Base-by-base conservation (phyloP, 192 early-diverging fungal species). In the Mortierella antarctica region DNA sequence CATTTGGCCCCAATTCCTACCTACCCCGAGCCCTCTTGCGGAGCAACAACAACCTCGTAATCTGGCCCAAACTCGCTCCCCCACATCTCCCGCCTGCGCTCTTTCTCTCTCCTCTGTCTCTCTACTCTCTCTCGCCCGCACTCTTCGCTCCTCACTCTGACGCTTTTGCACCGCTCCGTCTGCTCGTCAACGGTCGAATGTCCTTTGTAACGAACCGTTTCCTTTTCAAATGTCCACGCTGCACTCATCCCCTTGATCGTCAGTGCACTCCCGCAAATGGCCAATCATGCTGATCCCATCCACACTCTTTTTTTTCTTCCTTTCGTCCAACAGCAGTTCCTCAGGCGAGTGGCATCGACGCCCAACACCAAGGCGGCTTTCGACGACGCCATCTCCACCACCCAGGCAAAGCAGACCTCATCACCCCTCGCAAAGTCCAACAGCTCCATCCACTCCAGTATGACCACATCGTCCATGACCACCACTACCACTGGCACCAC, bases 341-440 rank as follows among this genome's bases (percentile, higher is more conserved):
- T 80, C 53, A 60, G 83, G 65, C 69, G 88, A 73, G 86, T 86
- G 41, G 85, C 82, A 21, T 89, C 88, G 18, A 78, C 87, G 20
- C 87, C 88, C 31, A 87, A 83, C 61, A 66, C 87, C 42, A 82
- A 86, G 61, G 69, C 76, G 15, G 67, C 76, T 44, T 68, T 75
- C 18, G 75, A 85, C 46, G 66, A 79, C 9, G 54, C 74, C 18
- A 44, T 64, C 65, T 39, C 61, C 46, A 59, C 62, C 21, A 57
- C 39, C 15, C 57, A 55, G 23, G 54, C 20, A 65, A 64, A 55
- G 20, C 62, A 48, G 8, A 49, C 12, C 56, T 23, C 53, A 62
- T 42, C 48, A 41, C 46, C 59, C 20, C 40, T 73, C 14, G 59
- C 64, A 53, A 72, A 73, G 46, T 76, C 74, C 14, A 76, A 59